Percentiles rank a stretch among this genome's conserved stretches.
Evolutionary conservation across 306 rosid genomes (phyloP).

Genomic region (Trifolium pratense): DNA sequence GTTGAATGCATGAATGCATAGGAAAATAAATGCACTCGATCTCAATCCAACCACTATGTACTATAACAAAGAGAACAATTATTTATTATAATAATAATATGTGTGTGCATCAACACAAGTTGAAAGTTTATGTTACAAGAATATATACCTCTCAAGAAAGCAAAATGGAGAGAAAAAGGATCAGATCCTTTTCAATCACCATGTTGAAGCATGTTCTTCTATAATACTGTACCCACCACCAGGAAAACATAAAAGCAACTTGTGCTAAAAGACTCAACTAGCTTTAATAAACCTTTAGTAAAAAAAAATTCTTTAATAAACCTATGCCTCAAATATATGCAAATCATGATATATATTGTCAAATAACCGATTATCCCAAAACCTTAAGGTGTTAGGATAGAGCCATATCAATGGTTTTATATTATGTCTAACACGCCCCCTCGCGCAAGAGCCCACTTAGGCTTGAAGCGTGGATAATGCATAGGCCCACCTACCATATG

Average conservation of each 20-base stretch:
- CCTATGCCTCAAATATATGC: conserved; percentile 33
- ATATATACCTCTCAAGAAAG: conserved; percentile 40
- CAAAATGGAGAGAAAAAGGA: conserved; percentile 49
- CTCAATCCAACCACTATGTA: too few relatives aligned
- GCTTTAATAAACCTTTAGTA: conserved; percentile 11
- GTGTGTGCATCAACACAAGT: conserved; percentile 42
- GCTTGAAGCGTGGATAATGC: too few relatives aligned
- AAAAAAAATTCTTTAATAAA: conserved; percentile 11
- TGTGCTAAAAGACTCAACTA: conserved; percentile 36
- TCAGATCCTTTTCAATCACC: conserved; percentile 42
- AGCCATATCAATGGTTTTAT: too few relatives aligned
- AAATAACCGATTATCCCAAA: too few relatives aligned
- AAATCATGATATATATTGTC: conserved; percentile 23
- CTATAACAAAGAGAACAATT: conserved; percentile 24
- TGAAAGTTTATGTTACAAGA: conserved; percentile 38
- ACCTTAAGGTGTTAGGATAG: too few relatives aligned
- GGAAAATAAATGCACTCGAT: too few relatives aligned
- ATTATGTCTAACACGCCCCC: too few relatives aligned
- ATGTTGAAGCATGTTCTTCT: conserved; percentile 48
- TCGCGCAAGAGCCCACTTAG: too few relatives aligned
- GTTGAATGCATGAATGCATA: too few relatives aligned
- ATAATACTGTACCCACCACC: conserved; percentile 37
- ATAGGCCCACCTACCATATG: too few relatives aligned
- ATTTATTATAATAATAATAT: not conserved
- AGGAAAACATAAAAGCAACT: conserved; percentile 26